Conservation (phyloP, 179 eudicot genomes). For the Patellifolia procumbens region DNA sequence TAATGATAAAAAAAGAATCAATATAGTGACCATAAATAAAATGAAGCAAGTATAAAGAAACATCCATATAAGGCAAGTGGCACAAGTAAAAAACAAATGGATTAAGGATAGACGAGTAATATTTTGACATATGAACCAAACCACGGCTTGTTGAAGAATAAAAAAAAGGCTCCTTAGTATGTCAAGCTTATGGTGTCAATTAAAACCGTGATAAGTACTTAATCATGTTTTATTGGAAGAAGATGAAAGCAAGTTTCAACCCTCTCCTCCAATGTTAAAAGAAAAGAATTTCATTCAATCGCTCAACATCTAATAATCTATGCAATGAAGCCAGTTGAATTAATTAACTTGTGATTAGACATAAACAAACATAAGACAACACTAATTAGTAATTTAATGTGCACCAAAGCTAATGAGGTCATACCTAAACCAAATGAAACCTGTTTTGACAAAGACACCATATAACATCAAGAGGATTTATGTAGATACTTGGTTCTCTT, state of each 20-base stretch:
- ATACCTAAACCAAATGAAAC: neutral
- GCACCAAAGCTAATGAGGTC: conserved; percentile 8
- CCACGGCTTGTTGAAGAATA: neutral
- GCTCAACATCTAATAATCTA: neutral
- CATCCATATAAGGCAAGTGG: too few species aligned
- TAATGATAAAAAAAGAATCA: too few species aligned
- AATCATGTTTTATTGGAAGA: conserved; percentile 15
- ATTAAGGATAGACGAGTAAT: too few species aligned
- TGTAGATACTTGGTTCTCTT: neutral
- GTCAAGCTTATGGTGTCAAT: neutral
- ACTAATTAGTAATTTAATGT: neutral
- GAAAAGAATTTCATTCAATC: neutral
- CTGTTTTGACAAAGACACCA: conserved; percentile 19
- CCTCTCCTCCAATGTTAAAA: neutral
- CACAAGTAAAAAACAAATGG: too few species aligned
- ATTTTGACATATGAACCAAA: neutral
- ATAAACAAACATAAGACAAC: conserved; percentile 5
- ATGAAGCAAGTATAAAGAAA: too few species aligned
- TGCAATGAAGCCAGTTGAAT: neutral
- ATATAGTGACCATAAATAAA: too few species aligned
- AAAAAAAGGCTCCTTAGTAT: neutral
- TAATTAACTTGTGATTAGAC: neutral
- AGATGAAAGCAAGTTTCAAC: neutral
- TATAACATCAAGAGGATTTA: neutral
- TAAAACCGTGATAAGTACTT: conserved; percentile 15